Conservation (phyloP, 148 eudicot genomes). For the Chenopodium album region DNA sequence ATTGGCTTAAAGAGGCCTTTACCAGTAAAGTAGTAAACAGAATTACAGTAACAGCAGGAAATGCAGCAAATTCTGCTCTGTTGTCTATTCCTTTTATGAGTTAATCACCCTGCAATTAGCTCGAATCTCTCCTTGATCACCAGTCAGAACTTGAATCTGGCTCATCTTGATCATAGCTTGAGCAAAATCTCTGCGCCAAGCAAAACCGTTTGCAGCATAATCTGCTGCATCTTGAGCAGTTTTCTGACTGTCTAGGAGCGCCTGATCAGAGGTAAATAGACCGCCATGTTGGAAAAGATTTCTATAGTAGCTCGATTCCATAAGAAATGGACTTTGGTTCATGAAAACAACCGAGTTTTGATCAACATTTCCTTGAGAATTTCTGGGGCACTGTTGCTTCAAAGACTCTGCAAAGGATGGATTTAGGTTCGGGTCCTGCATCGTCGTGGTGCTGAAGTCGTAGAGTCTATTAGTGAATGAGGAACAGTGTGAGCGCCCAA, state of each 20-base stretch:
- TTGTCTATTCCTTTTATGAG: background rate
- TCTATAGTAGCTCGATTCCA: constrained; percentile 23
- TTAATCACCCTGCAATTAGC: constrained; percentile 28
- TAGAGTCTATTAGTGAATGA: constrained; percentile 34
- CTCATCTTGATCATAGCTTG: constrained; percentile 28
- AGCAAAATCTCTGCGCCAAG: constrained; percentile 24
- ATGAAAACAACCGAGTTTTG: constrained; percentile 19
- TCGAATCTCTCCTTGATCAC: constrained; percentile 24
- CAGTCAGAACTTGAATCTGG: constrained; percentile 31
- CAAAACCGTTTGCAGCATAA: constrained; percentile 15
- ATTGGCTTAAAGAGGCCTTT: background rate
- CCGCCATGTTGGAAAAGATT: constrained; percentile 16
- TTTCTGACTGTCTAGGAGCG: constrained; percentile 18
- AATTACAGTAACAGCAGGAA: background rate
- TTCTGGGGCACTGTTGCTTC: constrained; percentile 32
- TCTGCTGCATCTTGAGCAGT: constrained; percentile 14
- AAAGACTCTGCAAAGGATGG: constrained; percentile 22
- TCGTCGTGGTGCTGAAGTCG: constrained; percentile 15
- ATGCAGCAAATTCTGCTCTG: background rate
- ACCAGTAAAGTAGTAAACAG: background rate
- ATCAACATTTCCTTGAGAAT: constrained; percentile 7
- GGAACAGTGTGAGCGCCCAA: constrained; percentile 43
- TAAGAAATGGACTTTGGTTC: constrained; percentile 22
- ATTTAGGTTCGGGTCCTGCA: constrained; percentile 33
- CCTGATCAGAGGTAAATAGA: constrained; percentile 31